phyloP scores from a whole-genome alignment of 768 basidiomycete genomes.

The Panaeolus cyanescens region DNA sequence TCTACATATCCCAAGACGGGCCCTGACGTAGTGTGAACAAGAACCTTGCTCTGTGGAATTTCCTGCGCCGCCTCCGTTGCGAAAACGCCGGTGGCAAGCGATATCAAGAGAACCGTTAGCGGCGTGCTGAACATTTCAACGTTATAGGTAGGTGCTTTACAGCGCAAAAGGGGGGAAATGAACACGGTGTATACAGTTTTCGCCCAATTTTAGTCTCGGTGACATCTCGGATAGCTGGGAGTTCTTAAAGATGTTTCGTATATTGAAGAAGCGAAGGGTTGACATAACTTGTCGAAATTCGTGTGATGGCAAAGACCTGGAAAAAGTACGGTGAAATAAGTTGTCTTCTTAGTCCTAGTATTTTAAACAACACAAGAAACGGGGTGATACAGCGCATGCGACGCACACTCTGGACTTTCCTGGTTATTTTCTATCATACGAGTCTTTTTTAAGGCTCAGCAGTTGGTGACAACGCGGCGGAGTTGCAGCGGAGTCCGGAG shows the following conservation, averaged over 20 bases:
- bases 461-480: not conserved
- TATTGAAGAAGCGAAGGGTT: not conserved
- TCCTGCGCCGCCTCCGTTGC: not conserved
- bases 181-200: not conserved
- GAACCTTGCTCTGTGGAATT: not conserved
- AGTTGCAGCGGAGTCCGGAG: not conserved
- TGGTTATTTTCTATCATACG: too few species aligned
- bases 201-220: not conserved
- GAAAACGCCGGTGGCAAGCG: not conserved
- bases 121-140: not conserved
- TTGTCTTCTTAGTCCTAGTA: too few species aligned
- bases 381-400: not conserved
- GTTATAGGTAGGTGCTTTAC: not conserved
- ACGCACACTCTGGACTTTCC: not conserved
- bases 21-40: slow-evolving; percentile 26
- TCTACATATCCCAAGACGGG: slow-evolving; percentile 26
- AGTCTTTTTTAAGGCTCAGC: not conserved
- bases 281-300: not conserved
- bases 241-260: not conserved
- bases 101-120: not conserved
- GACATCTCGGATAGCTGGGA: not conserved
- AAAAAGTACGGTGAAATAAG: not conserved
- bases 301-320: not conserved
- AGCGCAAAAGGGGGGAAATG: not conserved
- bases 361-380: too few species aligned